Evolutionary conservation across 768 basidiomycete species (phyloP).

Genomic region (Trichaptum fuscoviolaceum): DNA sequence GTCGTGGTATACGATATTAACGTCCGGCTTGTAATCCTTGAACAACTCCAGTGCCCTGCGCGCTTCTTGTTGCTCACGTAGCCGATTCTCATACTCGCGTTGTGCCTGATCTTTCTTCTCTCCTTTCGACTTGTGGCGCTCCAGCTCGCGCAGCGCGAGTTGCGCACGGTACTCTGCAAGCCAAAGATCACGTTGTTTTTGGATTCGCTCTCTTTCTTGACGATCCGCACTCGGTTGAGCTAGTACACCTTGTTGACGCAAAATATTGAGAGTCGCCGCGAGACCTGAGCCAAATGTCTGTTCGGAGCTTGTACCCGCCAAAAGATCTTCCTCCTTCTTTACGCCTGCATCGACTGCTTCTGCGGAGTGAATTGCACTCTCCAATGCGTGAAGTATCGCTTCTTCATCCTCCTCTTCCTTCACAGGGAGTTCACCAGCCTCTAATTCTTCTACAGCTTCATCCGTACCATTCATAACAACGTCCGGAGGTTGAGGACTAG

Average conservation of each 20-base stretch:
- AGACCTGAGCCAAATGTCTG: constrained; percentile 80
- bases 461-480: constrained; percentile 56
- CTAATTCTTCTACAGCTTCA: constrained; percentile 64
- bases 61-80: constrained; percentile 89
- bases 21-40: constrained; percentile 94
- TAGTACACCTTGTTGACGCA: constrained; percentile 89
- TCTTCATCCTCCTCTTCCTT: constrained; percentile 78
- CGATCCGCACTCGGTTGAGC: constrained; percentile 59
- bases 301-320: constrained; percentile 66
- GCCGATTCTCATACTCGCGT: constrained; percentile 90
- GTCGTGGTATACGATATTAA: constrained; percentile 95
- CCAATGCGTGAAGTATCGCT: constrained; percentile 75
- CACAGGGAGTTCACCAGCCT: constrained; percentile 74
- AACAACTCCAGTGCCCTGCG: constrained; percentile 75
- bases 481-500: constrained; percentile 34
- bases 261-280: constrained; percentile 82
- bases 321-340: constrained; percentile 30
- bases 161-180: constrained; percentile 77
- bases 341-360: constrained; percentile 36
- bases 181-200: constrained; percentile 86
- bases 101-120: constrained; percentile 87
- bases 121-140: constrained; percentile 71
- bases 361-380: constrained; percentile 62
- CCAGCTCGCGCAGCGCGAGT: constrained; percentile 74
- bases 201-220: constrained; percentile 71